Percentiles rank a stretch among this genome's conserved stretches.
phyloP scores from a whole-genome alignment of 2,329 filamentous ascomycete genomes.

The Colletotrichum sublineola region DNA sequence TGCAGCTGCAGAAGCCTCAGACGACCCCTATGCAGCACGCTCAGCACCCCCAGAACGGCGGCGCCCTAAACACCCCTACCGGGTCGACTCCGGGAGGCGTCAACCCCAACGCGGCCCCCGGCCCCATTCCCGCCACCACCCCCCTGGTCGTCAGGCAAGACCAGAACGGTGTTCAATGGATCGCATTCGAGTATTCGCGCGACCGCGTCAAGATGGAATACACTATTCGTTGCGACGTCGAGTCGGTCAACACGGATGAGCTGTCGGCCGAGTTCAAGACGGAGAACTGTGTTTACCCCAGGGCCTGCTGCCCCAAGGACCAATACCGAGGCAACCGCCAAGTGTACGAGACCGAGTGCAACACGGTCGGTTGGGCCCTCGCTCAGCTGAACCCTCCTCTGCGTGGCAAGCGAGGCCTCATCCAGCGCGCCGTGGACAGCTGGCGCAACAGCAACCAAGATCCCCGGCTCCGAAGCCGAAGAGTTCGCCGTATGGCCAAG shows the following conservation, averaged over 20 bases:
- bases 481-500: conserved; percentile 96
- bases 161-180: conserved; percentile 98
- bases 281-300: conserved; percentile 97
- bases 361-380: conserved; percentile 98
- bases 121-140: conserved; percentile 96
- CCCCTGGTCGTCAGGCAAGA: conserved; percentile 95
- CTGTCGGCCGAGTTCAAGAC: conserved; percentile 92
- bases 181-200: conserved; percentile 96
- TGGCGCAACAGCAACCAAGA: conserved; percentile 99
- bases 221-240: conserved; percentile 97
- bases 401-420: conserved; percentile 92
- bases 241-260: conserved; percentile 92
- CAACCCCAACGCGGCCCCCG: conserved; percentile 92
- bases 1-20: conserved; percentile 71
- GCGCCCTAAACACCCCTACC: conserved; percentile 60
- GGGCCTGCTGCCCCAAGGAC: conserved; percentile 94
- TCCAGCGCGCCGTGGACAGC: conserved; percentile 96
- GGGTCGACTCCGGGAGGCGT: conserved; percentile 66
- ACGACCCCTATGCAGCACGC: conserved; percentile 57
- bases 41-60: conserved; percentile 57
- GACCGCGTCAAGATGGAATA: conserved; percentile 99
- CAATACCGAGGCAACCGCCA: conserved; percentile 96
- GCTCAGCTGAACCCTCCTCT: conserved; percentile 93
- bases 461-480: conserved; percentile 86
- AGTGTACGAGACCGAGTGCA: conserved; percentile 98